A percentile compares a stretch with the other conserved stretches of the same genome.
Evolutionary conservation across 1,284 basidiomycete genomes (phyloP).

Genomic region (Cryptococcus hybrid): DNA sequence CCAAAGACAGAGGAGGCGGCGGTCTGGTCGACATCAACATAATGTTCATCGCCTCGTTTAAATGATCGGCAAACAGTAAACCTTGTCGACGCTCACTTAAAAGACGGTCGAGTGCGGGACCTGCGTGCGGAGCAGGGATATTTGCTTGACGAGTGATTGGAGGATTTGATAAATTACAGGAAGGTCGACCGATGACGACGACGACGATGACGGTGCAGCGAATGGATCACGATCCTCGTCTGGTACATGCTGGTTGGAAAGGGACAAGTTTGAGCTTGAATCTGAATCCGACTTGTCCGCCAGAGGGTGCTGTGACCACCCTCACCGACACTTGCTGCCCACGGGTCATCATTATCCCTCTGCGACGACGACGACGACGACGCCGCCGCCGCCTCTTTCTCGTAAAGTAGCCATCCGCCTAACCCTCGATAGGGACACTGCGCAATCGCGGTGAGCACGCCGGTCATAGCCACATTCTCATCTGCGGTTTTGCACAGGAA

Average conservation of each 20-base stretch:
- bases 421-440: constrained; percentile 80
- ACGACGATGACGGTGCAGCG: no score
- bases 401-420: constrained; percentile 69
- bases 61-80: constrained; percentile 85
- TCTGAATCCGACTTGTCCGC: no score
- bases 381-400: no score
- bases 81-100: constrained; percentile 74
- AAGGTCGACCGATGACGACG: no score
- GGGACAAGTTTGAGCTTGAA: no score
- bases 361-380: no score
- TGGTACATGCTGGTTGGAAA: no score
- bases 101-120: constrained; percentile 52
- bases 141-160: constrained; percentile 65
- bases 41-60: constrained; percentile 81
- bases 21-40: constrained; percentile 49
- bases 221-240: no score
- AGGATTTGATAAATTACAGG: constrained; percentile 77
- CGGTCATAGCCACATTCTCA: constrained; percentile 83
- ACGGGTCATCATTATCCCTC: no score
- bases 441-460: constrained; percentile 72
- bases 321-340: no score
- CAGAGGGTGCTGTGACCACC: no score
- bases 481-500: constrained; percentile 64
- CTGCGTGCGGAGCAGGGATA: constrained; percentile 23
- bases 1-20: constrained; percentile 3